These are phyloP conservation scores for Jatropha curcas DNA, from an alignment of 345 rosid species.

Conservation along the genomic window DNA sequence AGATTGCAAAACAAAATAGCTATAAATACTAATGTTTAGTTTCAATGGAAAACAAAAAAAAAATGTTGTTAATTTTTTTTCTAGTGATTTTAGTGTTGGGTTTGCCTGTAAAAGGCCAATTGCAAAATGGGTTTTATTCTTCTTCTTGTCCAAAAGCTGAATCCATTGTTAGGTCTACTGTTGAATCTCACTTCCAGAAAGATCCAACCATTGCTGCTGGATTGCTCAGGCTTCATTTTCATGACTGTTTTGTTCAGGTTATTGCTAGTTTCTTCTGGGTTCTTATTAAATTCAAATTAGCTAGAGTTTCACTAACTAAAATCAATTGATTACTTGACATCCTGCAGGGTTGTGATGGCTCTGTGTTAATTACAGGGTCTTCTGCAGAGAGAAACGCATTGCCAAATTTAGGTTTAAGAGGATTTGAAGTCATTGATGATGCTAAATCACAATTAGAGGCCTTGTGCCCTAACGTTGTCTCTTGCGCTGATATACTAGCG, in stretches of 20 bases:
- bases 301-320: not conserved
- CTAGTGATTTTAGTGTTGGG: conserved; percentile 17
- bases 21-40: too few relatives aligned
- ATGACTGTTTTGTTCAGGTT: conserved; percentile 77
- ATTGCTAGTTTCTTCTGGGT: not conserved
- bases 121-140: conserved; percentile 59
- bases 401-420: conserved; percentile 34
- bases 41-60: too few relatives aligned
- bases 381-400: conserved; percentile 35
- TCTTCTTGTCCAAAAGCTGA: conserved; percentile 61
- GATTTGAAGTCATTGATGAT: conserved; percentile 43
- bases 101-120: conserved; percentile 31
- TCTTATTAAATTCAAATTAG: not conserved
- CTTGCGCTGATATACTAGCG: conserved; percentile 48
- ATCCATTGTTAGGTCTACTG: conserved; percentile 52
- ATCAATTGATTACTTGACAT: not conserved
- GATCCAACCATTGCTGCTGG: conserved; percentile 64
- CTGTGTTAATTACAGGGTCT: conserved; percentile 33
- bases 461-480: conserved; percentile 39
- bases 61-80: conserved; percentile 14
- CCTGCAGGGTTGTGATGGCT: conserved; percentile 49
- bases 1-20: too few relatives aligned
- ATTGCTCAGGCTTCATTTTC: conserved; percentile 76
- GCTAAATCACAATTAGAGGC: conserved; percentile 40
- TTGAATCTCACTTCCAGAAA: conserved; percentile 54